These are phyloP conservation scores for Phytopythium vexans DNA, from an alignment of 352 stramenopile species.

Conservation along the genomic window DNA sequence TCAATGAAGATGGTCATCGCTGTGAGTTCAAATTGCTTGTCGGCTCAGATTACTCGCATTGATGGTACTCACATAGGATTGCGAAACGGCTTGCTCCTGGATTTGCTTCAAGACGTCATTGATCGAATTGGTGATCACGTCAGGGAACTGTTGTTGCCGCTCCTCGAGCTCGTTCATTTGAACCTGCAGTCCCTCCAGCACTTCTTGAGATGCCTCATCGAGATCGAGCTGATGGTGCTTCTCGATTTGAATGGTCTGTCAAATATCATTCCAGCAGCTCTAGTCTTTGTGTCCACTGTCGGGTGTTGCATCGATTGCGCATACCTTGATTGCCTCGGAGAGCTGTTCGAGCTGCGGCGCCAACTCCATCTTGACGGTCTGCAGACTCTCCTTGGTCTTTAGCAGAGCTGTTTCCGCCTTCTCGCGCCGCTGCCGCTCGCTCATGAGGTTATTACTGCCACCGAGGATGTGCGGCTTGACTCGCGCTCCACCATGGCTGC, in stretches of 20 bases:
- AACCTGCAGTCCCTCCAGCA: conserved; percentile 48
- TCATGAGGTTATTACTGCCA: conserved; percentile 64
- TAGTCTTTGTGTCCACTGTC: not conserved
- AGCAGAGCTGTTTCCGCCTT: conserved; percentile 43
- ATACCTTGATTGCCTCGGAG: conserved; percentile 43
- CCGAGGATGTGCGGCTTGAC: conserved; percentile 48
- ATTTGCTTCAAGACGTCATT: conserved; percentile 23
- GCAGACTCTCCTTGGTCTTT: conserved; percentile 29
- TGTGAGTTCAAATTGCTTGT: too few species aligned
- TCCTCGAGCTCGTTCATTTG: conserved; percentile 44
- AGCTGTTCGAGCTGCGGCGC: conserved; percentile 49
- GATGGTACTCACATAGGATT: too few species aligned
- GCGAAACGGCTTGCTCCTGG: conserved; percentile 10
- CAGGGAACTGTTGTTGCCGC: conserved; percentile 27
- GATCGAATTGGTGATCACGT: conserved; percentile 25
- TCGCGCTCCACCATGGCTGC: too few species aligned
- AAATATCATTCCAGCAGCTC: not conserved
- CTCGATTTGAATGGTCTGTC: conserved; percentile 52
- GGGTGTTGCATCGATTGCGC: not conserved
- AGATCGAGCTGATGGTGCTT: conserved; percentile 52
- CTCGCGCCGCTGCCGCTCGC: conserved; percentile 53
- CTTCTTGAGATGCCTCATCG: conserved; percentile 54
- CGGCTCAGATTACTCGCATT: too few species aligned
- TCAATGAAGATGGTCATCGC: too few species aligned
- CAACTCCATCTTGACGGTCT: conserved; percentile 34